These are phyloP conservation scores for Starmerella apicola DNA, from an alignment of 805 yeast genomes.

Conservation along the genomic window DNA sequence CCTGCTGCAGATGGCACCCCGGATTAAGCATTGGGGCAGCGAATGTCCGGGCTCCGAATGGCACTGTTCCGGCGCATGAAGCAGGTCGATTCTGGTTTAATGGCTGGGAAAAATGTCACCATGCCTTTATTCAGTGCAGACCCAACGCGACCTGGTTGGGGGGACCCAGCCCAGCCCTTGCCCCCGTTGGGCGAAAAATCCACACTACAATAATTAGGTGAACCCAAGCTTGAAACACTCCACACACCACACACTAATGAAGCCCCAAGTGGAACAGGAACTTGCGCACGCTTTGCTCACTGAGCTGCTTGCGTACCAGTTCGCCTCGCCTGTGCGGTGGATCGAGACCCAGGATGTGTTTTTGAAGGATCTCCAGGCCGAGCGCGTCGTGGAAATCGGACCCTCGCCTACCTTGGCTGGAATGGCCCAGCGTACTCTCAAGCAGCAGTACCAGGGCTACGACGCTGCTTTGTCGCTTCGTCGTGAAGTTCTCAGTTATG, in stretches of 20 bases:
- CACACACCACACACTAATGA: slow-evolving; percentile 35
- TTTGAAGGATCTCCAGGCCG: slow-evolving; percentile 85
- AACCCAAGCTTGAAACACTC: too few relatives aligned
- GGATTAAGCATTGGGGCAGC: too few relatives aligned
- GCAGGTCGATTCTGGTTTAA: too few relatives aligned
- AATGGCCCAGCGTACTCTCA: slow-evolving; percentile 94
- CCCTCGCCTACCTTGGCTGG: slow-evolving; percentile 98
- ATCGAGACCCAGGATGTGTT: slow-evolving; percentile 98
- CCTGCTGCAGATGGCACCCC: too few relatives aligned
- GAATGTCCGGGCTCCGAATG: too few relatives aligned
- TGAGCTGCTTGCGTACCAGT: slow-evolving; percentile 94
- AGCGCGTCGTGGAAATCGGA: slow-evolving; percentile 95
- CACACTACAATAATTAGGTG: too few relatives aligned
- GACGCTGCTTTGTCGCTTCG: slow-evolving; percentile 91
- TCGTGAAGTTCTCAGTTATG: slow-evolving; percentile 89
- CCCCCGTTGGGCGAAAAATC: too few relatives aligned
- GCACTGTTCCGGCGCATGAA: too few relatives aligned
- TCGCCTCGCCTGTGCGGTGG: slow-evolving; percentile 99
- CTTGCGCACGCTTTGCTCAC: slow-evolving; percentile 88
- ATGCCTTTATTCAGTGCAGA: too few relatives aligned
- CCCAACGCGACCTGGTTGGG: too few relatives aligned
- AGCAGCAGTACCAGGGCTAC: slow-evolving; percentile 90
- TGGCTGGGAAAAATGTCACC: too few relatives aligned
- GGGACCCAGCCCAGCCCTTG: too few relatives aligned
- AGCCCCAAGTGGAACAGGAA: slow-evolving; percentile 95